Base-by-base conservation (phyloP, 306 rosid species). In the Sindora glabra region DNA sequence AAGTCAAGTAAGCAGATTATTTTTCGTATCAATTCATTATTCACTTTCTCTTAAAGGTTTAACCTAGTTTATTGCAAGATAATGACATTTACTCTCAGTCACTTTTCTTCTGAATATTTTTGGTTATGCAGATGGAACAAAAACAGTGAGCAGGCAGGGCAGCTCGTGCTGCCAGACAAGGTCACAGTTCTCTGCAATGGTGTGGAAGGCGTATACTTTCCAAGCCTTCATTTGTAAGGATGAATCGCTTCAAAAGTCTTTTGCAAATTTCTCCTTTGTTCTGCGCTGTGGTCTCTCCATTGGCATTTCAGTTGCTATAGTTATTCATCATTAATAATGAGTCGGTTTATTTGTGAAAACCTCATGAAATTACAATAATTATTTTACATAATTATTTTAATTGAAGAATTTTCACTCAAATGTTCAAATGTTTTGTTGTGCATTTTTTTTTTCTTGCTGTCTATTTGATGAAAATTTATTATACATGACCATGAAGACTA, bases 211-310 rank as follows among this genome's bases (percentile, higher is more conserved):
- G 50, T 75, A 77, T 94, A 94, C 74, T 89, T 89, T 86, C 94
- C 99, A 44, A 89, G 97, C 79, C 97, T 94, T 72, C 99, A 94
- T 83, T 72, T 69, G 99, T 94, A 86, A 89, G 99, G 70, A 22
- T 54, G 56, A 46, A 36, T 52, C 49, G 56, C 33, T 74, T 56
- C 69, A 41, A 5, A 59, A 58, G 44, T 19, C 53, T 69, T 27
- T 51, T 24, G 18, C 29, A 5, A 36, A 2, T 9, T 26, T 50
- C 33, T 41, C 3, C 8, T 6, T 3, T 12, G 29, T 61, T 45
- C 48, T 41, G 23, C 30, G 51, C 9, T 40, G 29, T 41, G 18
- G 32, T 26, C 27, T 33, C 25, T 25, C 38, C 46, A 12, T 59
- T 49, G 23, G 6, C 48, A 29, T 56, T 38, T 48, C 10, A 26